Conservation (phyloP, 2,329 filamentous ascomycete species). For the Penicillium sp. region DNA sequence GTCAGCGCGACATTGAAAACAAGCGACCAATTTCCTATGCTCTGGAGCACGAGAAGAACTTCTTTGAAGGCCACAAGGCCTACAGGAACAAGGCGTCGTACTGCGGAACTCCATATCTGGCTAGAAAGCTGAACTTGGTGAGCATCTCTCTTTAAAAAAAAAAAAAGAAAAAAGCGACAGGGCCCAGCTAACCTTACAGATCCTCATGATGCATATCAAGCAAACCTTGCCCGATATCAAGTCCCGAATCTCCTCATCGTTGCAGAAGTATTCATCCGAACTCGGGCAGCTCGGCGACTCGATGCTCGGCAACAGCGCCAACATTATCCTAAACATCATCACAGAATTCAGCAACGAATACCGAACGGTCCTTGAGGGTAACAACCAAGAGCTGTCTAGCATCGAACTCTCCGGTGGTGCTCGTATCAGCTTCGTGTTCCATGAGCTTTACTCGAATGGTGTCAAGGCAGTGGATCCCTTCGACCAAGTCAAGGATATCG, state of each 20-base stretch:
- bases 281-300: constrained; percentile 85
- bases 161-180: no score
- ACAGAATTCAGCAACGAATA: constrained; percentile 99
- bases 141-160: neutral
- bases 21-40: constrained; percentile 92
- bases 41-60: constrained; percentile 91
- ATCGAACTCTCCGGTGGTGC: constrained; percentile 94
- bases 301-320: constrained; percentile 92
- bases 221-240: constrained; percentile 99
- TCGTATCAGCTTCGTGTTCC: constrained; percentile 98
- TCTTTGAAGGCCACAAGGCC: constrained; percentile 98
- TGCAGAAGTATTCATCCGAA: constrained; percentile 89
- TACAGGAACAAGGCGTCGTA: constrained; percentile 99
- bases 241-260: constrained; percentile 87
- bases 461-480: constrained; percentile 98
- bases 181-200: constrained; percentile 54
- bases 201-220: constrained; percentile 99
- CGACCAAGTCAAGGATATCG: constrained; percentile 94
- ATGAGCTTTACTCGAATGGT: constrained; percentile 96
- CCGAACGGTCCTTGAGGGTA: constrained; percentile 92
- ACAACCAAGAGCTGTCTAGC: constrained; percentile 94
- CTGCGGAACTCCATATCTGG: constrained; percentile 96
- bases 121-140: constrained; percentile 89
- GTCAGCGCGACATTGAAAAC: constrained; percentile 97
- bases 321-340: constrained; percentile 97